Evolutionary conservation across 1,284 basidiomycete genomes (phyloP).

Genomic region (Wolfiporia cocos): DNA sequence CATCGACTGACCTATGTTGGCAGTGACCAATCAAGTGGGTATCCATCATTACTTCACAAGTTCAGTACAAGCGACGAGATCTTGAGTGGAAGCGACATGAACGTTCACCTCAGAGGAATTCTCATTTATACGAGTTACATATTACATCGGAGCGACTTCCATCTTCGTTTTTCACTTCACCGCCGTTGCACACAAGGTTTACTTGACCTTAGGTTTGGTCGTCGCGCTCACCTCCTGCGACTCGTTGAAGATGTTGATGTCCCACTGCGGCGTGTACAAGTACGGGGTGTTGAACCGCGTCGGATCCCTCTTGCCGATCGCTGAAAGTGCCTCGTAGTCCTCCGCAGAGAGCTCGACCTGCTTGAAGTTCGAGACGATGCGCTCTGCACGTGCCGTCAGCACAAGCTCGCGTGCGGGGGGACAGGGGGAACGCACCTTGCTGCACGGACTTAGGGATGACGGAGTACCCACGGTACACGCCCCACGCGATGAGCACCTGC

Average conservation of each 20-base stretch:
- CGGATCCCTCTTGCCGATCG: slow-evolving; percentile 46
- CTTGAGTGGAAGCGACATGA: too few species aligned
- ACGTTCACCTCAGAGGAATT: too few species aligned
- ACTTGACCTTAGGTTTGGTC: slow-evolving; percentile 38
- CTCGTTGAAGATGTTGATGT: slow-evolving; percentile 65
- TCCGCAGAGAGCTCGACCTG: slow-evolving; percentile 44
- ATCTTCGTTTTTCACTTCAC: too few species aligned
- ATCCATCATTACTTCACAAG: too few species aligned
- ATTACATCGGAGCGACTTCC: too few species aligned
- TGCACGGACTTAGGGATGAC: slow-evolving; percentile 46
- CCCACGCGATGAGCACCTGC: slow-evolving; percentile 53
- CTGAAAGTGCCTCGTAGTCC: slow-evolving; percentile 42
- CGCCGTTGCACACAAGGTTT: too few species aligned
- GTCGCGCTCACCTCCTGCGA: slow-evolving; percentile 47
- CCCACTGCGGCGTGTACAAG: slow-evolving; percentile 58
- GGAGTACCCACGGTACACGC: slow-evolving; percentile 34
- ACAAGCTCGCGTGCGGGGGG: too few species aligned
- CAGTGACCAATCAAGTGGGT: too few species aligned
- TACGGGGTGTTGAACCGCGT: slow-evolving; percentile 62
- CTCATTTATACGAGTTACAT: too few species aligned
- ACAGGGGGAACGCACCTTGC: slow-evolving; percentile 5
- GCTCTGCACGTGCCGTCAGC: slow-evolving; percentile 18
- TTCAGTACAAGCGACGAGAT: too few species aligned
- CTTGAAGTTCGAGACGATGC: slow-evolving; percentile 50
- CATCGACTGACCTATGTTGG: too few species aligned